Evolutionary conservation across 306 rosid genomes (phyloP).

Genomic region (Vicia sativa): DNA sequence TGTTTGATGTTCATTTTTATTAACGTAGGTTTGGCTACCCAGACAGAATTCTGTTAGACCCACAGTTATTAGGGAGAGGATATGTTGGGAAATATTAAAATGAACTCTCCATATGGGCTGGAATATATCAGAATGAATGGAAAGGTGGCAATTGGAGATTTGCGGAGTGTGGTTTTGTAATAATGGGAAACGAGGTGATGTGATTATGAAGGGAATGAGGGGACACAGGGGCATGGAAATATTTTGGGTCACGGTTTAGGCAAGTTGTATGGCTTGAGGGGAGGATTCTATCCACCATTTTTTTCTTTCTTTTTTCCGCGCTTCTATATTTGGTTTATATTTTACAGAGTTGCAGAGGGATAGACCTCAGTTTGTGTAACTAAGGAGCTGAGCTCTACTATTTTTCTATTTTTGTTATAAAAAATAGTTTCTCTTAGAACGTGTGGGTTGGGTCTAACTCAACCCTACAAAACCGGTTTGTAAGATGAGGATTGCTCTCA

Average conservation of each 20-base stretch:
- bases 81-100: background rate
- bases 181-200: background rate
- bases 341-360: conserved; percentile 1
- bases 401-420: background rate
- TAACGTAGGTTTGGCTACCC: background rate
- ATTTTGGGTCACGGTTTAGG: background rate
- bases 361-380: background rate
- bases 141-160: background rate
- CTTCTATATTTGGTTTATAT: background rate
- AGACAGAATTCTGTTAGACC: conserved; percentile 10
- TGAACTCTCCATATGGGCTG: background rate
- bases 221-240: background rate
- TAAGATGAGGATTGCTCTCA: no score
- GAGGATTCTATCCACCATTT: conserved; percentile 2
- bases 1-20: conserved; percentile 19
- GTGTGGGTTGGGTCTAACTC: no score
- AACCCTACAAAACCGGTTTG: no score
- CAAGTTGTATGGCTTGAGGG: background rate
- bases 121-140: background rate
- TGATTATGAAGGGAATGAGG: background rate
- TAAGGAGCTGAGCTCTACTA: background rate
- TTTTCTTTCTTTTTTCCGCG: background rate
- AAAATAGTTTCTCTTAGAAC: background rate
- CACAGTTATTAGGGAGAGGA: background rate
- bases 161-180: background rate